Percentiles rank a stretch among this genome's conserved stretches.
Evolutionary conservation across 2,329 filamentous ascomycete species (phyloP).

Genomic region (Fusarium miscanthi): DNA sequence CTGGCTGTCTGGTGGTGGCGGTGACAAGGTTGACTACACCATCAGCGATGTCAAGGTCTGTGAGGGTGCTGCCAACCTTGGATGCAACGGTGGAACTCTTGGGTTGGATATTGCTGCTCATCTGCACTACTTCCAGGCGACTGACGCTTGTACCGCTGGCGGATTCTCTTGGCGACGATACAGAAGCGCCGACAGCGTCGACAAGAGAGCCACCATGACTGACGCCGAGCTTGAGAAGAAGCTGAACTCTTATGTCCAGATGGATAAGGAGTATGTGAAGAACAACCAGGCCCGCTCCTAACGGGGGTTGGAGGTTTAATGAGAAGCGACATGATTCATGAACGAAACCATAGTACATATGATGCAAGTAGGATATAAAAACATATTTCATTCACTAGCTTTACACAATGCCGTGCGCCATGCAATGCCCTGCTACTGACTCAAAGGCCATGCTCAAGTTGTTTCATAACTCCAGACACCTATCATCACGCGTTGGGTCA

Average conservation of each 20-base stretch:
- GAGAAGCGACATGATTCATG: slow-evolving; percentile 6
- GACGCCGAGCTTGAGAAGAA: slow-evolving; percentile 54
- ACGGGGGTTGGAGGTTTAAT: not conserved
- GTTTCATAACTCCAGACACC: slow-evolving; percentile 14
- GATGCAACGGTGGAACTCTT: slow-evolving; percentile 63
- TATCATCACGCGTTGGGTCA: not conserved
- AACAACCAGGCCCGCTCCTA: slow-evolving; percentile 23
- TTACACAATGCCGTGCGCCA: slow-evolving; percentile 9
- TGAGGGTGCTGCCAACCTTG: slow-evolving; percentile 58
- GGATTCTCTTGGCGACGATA: slow-evolving; percentile 45
- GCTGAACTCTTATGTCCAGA: slow-evolving; percentile 50
- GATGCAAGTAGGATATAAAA: not conserved
- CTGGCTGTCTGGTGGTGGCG: slow-evolving; percentile 61
- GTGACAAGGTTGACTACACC: slow-evolving; percentile 50
- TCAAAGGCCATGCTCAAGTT: not conserved
- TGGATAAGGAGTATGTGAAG: slow-evolving; percentile 50
- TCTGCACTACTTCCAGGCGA: slow-evolving; percentile 59
- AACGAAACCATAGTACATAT: slow-evolving; percentile 1
- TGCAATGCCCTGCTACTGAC: slow-evolving; percentile 1
- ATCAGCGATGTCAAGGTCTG: slow-evolving; percentile 59
- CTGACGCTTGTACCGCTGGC: slow-evolving; percentile 52
- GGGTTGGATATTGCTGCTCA: slow-evolving; percentile 61
- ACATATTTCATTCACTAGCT: not conserved
- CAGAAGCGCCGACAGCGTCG: not conserved
- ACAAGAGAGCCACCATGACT: slow-evolving; percentile 32